These are phyloP conservation scores for Chloromonas sp. DNA, from an alignment of 163 green algal genomes.

Conservation along the genomic window DNA sequence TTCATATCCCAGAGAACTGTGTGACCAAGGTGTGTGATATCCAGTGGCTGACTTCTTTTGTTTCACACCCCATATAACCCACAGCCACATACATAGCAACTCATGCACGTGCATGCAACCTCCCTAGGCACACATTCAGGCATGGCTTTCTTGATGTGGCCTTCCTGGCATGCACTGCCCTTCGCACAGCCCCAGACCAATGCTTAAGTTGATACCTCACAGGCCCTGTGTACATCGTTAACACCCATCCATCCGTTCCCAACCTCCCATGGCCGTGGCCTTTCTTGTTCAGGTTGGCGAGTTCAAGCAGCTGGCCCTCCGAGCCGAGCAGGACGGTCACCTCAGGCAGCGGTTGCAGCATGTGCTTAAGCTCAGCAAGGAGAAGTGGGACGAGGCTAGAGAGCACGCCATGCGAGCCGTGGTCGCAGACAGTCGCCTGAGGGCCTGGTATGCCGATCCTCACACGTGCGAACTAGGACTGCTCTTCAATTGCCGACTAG, in stretches of 20 bases:
- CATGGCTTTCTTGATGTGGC: no score
- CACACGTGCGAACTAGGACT: constrained; percentile 64
- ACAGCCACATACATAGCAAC: no score
- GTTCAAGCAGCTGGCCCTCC: constrained; percentile 72
- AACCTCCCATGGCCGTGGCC: no score
- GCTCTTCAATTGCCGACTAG: constrained; percentile 80
- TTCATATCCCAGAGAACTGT: constrained; percentile 45
- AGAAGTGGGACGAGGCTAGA: constrained; percentile 89
- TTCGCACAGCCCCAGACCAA: no score
- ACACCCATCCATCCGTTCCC: no score
- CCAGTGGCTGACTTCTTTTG: neutral
- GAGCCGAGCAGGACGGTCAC: constrained; percentile 71
- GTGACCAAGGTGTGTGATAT: constrained; percentile 50
- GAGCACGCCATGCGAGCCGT: constrained; percentile 81
- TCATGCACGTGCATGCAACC: no score
- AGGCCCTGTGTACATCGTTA: no score
- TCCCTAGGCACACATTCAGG: no score
- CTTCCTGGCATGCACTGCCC: no score
- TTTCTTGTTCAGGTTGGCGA: constrained; percentile 51
- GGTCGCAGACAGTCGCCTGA: constrained; percentile 75
- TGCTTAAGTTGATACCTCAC: no score
- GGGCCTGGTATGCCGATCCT: constrained; percentile 78
- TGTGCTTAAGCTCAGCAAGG: constrained; percentile 83
- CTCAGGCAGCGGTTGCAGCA: constrained; percentile 46
- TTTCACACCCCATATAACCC: neutral